A percentile compares a stretch with the other conserved stretches of the same genome.
phyloP scores from a whole-genome alignment of 192 early-diverging fungal species.

The Coemansia sp. region DNA sequence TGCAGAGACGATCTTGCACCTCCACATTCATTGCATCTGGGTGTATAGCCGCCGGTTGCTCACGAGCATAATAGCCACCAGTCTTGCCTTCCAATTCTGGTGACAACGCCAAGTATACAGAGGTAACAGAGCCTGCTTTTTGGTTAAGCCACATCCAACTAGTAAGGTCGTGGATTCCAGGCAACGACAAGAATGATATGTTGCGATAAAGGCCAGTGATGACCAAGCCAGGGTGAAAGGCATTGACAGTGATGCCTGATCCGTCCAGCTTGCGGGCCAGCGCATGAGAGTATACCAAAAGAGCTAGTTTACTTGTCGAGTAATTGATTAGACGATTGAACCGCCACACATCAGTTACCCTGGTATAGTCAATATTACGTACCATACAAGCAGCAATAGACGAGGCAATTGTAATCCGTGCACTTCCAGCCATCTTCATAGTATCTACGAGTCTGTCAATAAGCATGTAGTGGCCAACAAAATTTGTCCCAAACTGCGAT shows the following conservation, averaged over 20 bases:
- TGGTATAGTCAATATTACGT: constrained; percentile 45
- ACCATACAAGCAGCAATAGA: constrained; percentile 57
- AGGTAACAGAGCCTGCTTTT: constrained; percentile 38
- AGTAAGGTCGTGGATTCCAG: constrained; percentile 37
- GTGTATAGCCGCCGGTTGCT: constrained; percentile 33
- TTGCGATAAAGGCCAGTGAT: constrained; percentile 59
- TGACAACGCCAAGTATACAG: constrained; percentile 35
- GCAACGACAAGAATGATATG: constrained; percentile 38
- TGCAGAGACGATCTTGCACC: constrained; percentile 40
- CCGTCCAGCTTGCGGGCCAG: constrained; percentile 52
- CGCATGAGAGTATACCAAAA: constrained; percentile 56
- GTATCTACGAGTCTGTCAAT: constrained; percentile 43
- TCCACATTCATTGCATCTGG: constrained; percentile 21
- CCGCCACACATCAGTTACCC: constrained; percentile 51
- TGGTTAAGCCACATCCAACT: constrained; percentile 50
- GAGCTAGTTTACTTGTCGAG: constrained; percentile 61
- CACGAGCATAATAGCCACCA: constrained; percentile 51
- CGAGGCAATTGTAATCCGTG: constrained; percentile 58
- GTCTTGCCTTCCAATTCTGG: constrained; percentile 37
- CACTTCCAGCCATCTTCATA: constrained; percentile 45
- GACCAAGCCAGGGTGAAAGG: constrained; percentile 61
- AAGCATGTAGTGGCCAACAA: constrained; percentile 62
- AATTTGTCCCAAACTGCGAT: constrained; percentile 68
- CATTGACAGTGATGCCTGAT: constrained; percentile 58
- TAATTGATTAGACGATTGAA: constrained; percentile 61